Base-by-base conservation (phyloP, 2,329 filamentous ascomycete genomes). In the Drechslerella dactyloides region DNA sequence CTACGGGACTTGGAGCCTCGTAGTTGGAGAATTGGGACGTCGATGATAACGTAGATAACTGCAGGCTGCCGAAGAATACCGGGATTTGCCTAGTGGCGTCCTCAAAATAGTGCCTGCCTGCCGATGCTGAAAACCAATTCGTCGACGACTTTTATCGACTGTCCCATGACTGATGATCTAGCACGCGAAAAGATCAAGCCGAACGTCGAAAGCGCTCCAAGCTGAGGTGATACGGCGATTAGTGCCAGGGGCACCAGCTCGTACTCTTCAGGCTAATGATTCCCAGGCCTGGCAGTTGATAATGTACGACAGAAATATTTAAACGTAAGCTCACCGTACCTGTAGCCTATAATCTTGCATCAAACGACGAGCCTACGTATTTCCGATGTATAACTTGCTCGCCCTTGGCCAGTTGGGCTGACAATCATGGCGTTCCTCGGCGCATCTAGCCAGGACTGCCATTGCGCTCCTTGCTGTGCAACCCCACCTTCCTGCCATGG, bases 401-500 rank as follows among this genome's bases (percentile, higher is more conserved):
- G 27, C 27, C 27, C 27, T 33, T 33, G 27, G 27, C 27, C 15
- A 10, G 23, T 23, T 19, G 10, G 46, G 65, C 65, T 69, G 65
- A 69, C 65, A 53, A 37, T 46, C 19, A 58, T 53, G 37, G 53
- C 44, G 61, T 62, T 61, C 27, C 57, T 69, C 57, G 58, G 65
- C 58, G 65, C 57, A 8, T 33, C 27, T 8, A 8, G 27, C n/a
- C n/a, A n/a, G n/a, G n/a, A n/a, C n/a, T 33, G 27, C 27, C 3
- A 44, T 37, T 42, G 7, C 17, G 13, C 50, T 35, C 42, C 3
- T 19, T 50, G 53, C 23, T 64, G 65, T 37, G 27, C 48, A 63
- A 63, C 58, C 59, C 66, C 66, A 70, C 66, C 66, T 70, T 70
- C 66, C 59, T 50, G 19, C 66, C 52, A 21, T 64, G 63, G 44